Evolutionary conservation across 768 basidiomycete genomes (phyloP).

Genomic region (Hericium alpestre): DNA sequence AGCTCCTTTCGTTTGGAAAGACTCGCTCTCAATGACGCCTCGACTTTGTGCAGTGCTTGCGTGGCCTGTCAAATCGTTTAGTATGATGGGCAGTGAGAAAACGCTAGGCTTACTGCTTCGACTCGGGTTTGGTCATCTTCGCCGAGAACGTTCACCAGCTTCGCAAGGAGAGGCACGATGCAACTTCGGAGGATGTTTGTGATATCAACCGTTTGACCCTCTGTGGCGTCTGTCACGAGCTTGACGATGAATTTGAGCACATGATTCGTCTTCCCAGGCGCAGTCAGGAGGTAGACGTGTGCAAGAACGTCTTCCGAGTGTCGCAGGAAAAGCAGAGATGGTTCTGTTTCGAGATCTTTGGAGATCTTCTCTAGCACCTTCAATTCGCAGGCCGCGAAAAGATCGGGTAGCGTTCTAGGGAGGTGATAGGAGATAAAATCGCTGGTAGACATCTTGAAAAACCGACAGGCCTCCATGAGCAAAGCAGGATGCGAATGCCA

Average conservation of each 20-base stretch:
- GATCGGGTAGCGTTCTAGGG: slow-evolving; percentile 51
- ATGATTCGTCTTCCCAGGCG: slow-evolving; percentile 42
- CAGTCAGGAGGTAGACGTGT: slow-evolving; percentile 51
- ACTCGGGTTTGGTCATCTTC: slow-evolving; percentile 43
- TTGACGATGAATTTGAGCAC: slow-evolving; percentile 53
- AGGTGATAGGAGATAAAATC: slow-evolving; percentile 60
- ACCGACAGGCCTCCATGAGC: slow-evolving; percentile 56
- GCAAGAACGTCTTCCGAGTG: slow-evolving; percentile 53
- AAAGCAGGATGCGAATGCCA: slow-evolving; percentile 48
- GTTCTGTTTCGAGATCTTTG: slow-evolving; percentile 32
- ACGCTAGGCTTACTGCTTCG: slow-evolving; percentile 30
- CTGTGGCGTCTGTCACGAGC: slow-evolving; percentile 39
- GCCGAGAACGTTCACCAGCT: slow-evolving; percentile 70
- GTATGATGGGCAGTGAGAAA: background rate
- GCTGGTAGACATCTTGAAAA: slow-evolving; percentile 43
- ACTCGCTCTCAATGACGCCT: slow-evolving; percentile 17
- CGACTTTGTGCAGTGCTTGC: slow-evolving; percentile 35
- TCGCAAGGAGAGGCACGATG: slow-evolving; percentile 58
- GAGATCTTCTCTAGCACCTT: slow-evolving; percentile 55
- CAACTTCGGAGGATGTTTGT: slow-evolving; percentile 54
- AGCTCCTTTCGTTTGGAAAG: slow-evolving; percentile 13
- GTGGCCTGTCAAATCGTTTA: slow-evolving; percentile 21
- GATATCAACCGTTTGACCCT: slow-evolving; percentile 25
- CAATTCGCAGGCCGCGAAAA: slow-evolving; percentile 54
- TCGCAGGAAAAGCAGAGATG: slow-evolving; percentile 44